A percentile compares a stretch with the other conserved stretches of the same genome.
Evolutionary conservation across 768 basidiomycete species (phyloP).

Genomic region (Termitomyces sp.): DNA sequence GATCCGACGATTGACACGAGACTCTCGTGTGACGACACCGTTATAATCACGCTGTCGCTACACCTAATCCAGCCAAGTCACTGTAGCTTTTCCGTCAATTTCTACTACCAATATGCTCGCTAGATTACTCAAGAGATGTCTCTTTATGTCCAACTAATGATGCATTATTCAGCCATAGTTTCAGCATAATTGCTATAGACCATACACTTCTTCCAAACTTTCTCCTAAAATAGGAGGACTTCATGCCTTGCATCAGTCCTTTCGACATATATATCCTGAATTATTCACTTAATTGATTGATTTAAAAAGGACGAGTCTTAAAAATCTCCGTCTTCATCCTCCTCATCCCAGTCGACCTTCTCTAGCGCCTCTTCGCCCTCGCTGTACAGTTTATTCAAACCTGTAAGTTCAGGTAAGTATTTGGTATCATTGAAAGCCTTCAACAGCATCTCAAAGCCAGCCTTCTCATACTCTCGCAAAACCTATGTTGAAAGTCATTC

Average conservation of each 20-base stretch:
- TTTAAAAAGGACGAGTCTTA: slow-evolving; percentile 2
- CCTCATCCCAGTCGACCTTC: slow-evolving; percentile 74
- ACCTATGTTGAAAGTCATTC: slow-evolving; percentile 41
- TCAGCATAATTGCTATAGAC: too few species aligned
- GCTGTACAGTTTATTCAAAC: slow-evolving; percentile 69
- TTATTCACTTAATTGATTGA: background rate
- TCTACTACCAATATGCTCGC: too few species aligned
- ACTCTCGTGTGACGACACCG: too few species aligned
- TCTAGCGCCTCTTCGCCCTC: slow-evolving; percentile 72
- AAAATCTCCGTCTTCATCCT: slow-evolving; percentile 36
- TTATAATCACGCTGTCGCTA: too few species aligned
- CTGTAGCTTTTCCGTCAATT: too few species aligned
- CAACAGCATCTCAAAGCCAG: slow-evolving; percentile 76
- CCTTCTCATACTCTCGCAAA: slow-evolving; percentile 71
- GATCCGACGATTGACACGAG: too few species aligned
- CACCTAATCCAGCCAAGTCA: too few species aligned
- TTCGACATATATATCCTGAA: background rate
- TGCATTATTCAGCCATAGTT: too few species aligned
- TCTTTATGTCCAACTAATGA: too few species aligned
- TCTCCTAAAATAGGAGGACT: too few species aligned
- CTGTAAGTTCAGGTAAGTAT: slow-evolving; percentile 71
- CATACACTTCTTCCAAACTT: too few species aligned
- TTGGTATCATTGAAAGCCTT: slow-evolving; percentile 79
- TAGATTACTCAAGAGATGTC: too few species aligned
- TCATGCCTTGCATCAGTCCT: background rate